Base-by-base conservation (phyloP, 768 basidiomycete species). In the Chalciporus piperatus region DNA sequence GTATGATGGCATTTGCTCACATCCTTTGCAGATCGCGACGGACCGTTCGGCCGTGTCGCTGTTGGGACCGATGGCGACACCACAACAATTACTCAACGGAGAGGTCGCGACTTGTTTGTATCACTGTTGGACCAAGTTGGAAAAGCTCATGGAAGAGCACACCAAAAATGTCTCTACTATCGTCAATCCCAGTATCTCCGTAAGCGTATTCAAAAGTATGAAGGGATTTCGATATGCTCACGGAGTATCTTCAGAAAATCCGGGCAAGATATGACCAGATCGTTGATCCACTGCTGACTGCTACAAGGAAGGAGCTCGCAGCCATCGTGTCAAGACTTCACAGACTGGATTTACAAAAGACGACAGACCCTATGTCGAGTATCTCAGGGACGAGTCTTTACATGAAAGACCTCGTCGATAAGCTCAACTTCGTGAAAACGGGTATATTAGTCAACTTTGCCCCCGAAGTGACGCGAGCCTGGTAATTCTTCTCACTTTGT, bases 361-460 rank as follows among this genome's bases (percentile, higher is more conserved):
- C 81, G 9, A 69, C 80, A 10, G 91, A 93, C 56, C 78, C 87
- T 1, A 76, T 76, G 69, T 72, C 79, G 40, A 80, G 79, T 16
- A 68, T 74, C 50, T 62, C 73, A 1, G 75, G 68, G 1, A 72
- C 74, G 58, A 96, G 91, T 68, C 68, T 85, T 13, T 98, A 98
- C 70, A 89, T 98, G 82, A 89, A 90, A 17, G 63, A 64, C n/a
- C 75, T 99, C 48, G 80, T 84, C 8, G 95, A 97, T 51, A 97
- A 66, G 23, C 72, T 99, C 41, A 71, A 76, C 1, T 94, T 91
- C 63, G 74, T 98, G 56, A 90, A 90, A 69, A 66, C 74, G 14
- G 92, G 95, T 60, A 67, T 98, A n/a, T 66, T 98, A 12, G 78
- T 71, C 41, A 81, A 80, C 54, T 92, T 87, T 65, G 59, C 93